Evolutionary conservation across 2,329 filamentous ascomycete species (phyloP).

Genomic region (Chaetomium sp.): DNA sequence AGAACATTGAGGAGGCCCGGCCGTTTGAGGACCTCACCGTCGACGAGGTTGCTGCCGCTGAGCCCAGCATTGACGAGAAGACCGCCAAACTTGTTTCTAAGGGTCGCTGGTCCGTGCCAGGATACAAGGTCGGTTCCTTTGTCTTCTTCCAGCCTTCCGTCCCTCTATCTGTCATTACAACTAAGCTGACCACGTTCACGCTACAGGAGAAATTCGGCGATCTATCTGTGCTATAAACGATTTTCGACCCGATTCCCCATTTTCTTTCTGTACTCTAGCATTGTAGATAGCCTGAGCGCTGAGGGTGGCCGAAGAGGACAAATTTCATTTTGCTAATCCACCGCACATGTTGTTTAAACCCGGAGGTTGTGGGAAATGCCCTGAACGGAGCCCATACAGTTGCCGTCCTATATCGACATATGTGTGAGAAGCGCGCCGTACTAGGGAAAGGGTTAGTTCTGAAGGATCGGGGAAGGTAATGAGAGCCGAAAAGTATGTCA

Average conservation of each 20-base stretch:
- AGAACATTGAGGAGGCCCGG: slow-evolving; percentile 94
- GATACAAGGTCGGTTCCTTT: slow-evolving; percentile 80
- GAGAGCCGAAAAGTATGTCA: no score
- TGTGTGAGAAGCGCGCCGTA: no score
- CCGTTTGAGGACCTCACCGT: slow-evolving; percentile 97
- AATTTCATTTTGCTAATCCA: slow-evolving; percentile 17
- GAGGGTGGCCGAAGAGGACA: slow-evolving; percentile 11
- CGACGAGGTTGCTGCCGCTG: slow-evolving; percentile 89
- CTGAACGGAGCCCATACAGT: no score
- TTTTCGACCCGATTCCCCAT: slow-evolving; percentile 29
- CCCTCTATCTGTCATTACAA: neutral
- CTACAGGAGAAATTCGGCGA: slow-evolving; percentile 96
- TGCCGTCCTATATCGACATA: no score
- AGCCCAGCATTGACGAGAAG: slow-evolving; percentile 97
- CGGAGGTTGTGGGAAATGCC: neutral
- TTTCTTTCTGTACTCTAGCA: slow-evolving; percentile 61
- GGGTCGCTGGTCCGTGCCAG: slow-evolving; percentile 95
- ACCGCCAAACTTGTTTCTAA: slow-evolving; percentile 90
- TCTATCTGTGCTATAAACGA: slow-evolving; percentile 79
- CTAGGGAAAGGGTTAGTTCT: no score
- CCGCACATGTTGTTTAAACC: neutral
- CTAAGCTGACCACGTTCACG: slow-evolving; percentile 38
- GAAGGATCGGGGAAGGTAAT: no score
- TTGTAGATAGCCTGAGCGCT: slow-evolving; percentile 51
- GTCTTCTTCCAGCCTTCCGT: neutral